phyloP scores from a whole-genome alignment of 2,329 filamentous ascomycete species.

The Trichoderma cornu-damae region DNA sequence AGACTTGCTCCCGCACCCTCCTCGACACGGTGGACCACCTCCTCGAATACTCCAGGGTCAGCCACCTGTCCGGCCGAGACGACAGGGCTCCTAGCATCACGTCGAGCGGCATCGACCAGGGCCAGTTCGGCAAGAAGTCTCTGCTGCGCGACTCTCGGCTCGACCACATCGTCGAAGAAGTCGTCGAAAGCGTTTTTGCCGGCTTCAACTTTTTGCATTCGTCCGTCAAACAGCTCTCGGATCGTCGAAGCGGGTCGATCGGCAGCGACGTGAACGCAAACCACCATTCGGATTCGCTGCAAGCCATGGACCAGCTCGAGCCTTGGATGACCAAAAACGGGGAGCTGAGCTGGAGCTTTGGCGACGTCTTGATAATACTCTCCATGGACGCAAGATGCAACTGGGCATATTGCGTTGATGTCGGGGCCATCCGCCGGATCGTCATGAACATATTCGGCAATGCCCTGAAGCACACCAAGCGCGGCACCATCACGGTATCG shows the following conservation, averaged over 20 bases:
- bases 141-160: constrained; percentile 31
- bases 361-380: constrained; percentile 28
- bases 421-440: constrained; percentile 48
- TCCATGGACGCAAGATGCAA: constrained; percentile 39
- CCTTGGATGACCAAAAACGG: constrained; percentile 13
- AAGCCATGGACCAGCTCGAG: constrained; percentile 30
- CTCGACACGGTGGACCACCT: constrained; percentile 52
- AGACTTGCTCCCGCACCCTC: constrained; percentile 47
- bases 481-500: constrained; percentile 30
- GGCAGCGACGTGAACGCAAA: constrained; percentile 27
- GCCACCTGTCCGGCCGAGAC: constrained; percentile 30
- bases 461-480: constrained; percentile 54
- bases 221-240: constrained; percentile 23
- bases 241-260: constrained; percentile 10
- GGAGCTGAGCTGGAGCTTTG: constrained; percentile 20
- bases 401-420: constrained; percentile 52
- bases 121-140: constrained; percentile 20
- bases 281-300: constrained; percentile 7
- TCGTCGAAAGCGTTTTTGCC: constrained; percentile 43
- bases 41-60: constrained; percentile 52
- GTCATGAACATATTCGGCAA: constrained; percentile 61
- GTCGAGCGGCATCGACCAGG: background rate
- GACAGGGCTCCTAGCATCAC: background rate
- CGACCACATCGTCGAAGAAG: constrained; percentile 41
- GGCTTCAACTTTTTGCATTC: constrained; percentile 38